Evolutionary conservation across 805 yeast species (phyloP).

Genomic region (Lipomyces japonicus): DNA sequence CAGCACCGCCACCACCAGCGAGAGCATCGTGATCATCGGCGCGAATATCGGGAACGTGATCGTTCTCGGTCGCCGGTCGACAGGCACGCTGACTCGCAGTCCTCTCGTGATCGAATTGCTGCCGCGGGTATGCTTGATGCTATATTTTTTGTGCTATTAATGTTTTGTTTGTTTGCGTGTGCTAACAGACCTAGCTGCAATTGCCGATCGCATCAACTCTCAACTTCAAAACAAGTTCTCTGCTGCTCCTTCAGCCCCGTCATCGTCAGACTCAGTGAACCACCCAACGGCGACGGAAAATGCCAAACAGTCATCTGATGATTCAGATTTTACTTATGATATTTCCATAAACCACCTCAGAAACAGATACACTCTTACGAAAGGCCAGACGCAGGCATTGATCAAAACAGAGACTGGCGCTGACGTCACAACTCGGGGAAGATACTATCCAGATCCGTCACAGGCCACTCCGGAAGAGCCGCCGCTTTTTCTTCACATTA

Average conservation of each 20-base stretch:
- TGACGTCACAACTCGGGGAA: constrained; percentile 36
- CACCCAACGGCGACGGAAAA: background rate
- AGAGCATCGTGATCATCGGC: constrained; percentile 10
- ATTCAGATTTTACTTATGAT: constrained; percentile 29
- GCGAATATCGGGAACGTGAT: constrained; percentile 22
- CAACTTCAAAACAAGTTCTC: constrained; percentile 28
- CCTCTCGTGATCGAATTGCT: constrained; percentile 35
- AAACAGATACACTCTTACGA: constrained; percentile 39
- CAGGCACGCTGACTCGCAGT: constrained; percentile 11
- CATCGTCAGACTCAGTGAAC: background rate
- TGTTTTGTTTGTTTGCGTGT: background rate
- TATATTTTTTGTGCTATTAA: background rate
- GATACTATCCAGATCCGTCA: constrained; percentile 38
- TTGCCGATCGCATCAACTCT: constrained; percentile 38
- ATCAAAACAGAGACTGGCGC: constrained; percentile 36
- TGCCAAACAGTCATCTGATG: constrained; percentile 2
- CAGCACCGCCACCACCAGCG: constrained; percentile 23
- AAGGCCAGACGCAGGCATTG: constrained; percentile 35
- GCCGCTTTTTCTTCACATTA: constrained; percentile 45
- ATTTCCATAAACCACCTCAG: constrained; percentile 39
- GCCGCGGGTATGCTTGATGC: constrained; percentile 29
- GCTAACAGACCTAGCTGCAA: constrained; percentile 28
- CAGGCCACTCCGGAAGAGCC: constrained; percentile 36
- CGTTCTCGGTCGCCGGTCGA: constrained; percentile 18
- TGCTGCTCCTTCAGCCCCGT: background rate